Evolutionary conservation across 768 basidiomycete genomes (phyloP), one percentile per base, ranked within the genome.

Genomic region (Lentinula edodes): DNA sequence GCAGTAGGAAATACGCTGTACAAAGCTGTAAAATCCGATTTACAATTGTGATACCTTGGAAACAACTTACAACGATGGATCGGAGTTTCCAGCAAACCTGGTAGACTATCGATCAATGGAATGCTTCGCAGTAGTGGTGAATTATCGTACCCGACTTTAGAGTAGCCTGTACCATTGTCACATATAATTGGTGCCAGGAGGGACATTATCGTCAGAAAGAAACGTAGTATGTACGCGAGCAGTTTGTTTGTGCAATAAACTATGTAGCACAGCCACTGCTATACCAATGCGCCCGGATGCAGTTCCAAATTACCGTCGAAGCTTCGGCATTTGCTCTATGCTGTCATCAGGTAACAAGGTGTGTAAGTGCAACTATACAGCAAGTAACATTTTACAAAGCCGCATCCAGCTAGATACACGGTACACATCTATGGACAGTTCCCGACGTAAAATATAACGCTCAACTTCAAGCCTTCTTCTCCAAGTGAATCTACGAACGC

Each of bases 41-140:
- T 39, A 8, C 38, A 9, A 39, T 8, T 3, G 13, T 39, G 38
- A 9, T 8, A 13, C 13, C 13, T 13, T 39, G 7, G 38, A 39
- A 39, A 28, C 28, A 13, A 39, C 90, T 75, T 71, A 93, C 91
- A 96, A 99, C 8, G 96, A 98, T 18, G 97, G 97, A 76, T 98
- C 95, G 51, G 94, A 97, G 77, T 99, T 99, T 58, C 96, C 96
- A 48, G 97, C 95, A 75, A 97, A 98, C 39, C 96, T 95, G 69
- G 32, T 8, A 6, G 12, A 52, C 15, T 7, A 32, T 36, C 10
- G 18, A 41, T 53, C 48, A 63, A 48, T 6, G 52, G 9, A 13
- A 15, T 5, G 12, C 18, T 13, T n/a, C 23, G 5, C 41, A 23
- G 23, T 8, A 12, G 0, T 23, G 16, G 51, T 43, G 18, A 23